Conservation (phyloP, 805 yeast genomes). For the Saturnispora dispora region DNA sequence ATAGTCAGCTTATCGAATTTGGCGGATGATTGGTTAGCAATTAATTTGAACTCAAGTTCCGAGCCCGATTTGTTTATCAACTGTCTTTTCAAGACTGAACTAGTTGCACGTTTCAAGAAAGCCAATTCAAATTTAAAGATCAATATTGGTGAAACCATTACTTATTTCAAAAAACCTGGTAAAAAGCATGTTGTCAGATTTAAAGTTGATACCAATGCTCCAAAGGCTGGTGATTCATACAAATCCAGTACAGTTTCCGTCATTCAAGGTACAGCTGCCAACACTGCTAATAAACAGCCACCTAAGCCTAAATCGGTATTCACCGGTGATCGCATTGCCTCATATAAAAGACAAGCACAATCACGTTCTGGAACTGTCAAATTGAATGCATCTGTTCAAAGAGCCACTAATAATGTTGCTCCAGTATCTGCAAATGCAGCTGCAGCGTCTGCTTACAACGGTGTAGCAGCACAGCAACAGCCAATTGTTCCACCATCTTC, state of each 20-base stretch:
- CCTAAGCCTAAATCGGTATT: constrained; percentile 48
- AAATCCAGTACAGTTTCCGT: constrained; percentile 85
- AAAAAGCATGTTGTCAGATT: constrained; percentile 65
- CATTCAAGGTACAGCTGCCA: constrained; percentile 68
- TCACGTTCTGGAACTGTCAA: background rate
- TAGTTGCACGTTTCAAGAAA: constrained; percentile 63
- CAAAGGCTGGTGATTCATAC: constrained; percentile 60
- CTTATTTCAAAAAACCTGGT: constrained; percentile 88
- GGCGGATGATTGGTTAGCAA: constrained; percentile 91
- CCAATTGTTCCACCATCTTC: constrained; percentile 9
- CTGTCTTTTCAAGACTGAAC: constrained; percentile 81
- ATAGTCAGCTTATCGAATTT: constrained; percentile 60
- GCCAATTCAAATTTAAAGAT: constrained; percentile 50
- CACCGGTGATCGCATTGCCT: constrained; percentile 20
- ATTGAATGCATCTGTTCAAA: background rate
- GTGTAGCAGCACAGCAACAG: constrained; percentile 1
- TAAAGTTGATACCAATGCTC: constrained; percentile 53
- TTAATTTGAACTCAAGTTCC: constrained; percentile 43
- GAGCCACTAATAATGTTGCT: background rate
- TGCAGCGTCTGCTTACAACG: constrained; percentile 28
- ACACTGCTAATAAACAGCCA: constrained; percentile 58
- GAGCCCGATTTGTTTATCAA: constrained; percentile 76
- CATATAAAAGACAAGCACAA: constrained; percentile 18
- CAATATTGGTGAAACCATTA: constrained; percentile 59
- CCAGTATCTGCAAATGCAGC: constrained; percentile 12